Conservation (phyloP, 208 protist genomes). For the Trichomonas gallinae region DNA sequence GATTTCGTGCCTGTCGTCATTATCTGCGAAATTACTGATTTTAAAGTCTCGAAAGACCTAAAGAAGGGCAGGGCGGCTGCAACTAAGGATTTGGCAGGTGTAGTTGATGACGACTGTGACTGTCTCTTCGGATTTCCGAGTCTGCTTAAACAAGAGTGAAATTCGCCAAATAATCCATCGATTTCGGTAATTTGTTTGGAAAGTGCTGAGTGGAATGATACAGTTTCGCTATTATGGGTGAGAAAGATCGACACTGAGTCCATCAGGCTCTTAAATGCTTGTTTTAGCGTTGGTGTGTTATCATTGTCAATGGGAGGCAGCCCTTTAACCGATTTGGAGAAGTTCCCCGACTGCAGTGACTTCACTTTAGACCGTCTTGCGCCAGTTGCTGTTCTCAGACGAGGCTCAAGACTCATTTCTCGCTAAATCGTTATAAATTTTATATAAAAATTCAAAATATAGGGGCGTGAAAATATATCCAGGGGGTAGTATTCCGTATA, state of each 20-base stretch:
- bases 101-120: not conserved
- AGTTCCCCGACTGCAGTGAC: not conserved
- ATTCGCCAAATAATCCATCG: not conserved
- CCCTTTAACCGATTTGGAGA: not conserved
- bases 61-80: not conserved
- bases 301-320: not conserved
- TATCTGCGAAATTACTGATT: not conserved
- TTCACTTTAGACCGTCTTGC: not conserved
- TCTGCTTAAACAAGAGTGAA: not conserved
- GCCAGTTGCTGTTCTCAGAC: not conserved
- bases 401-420: not conserved
- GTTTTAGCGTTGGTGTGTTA: not conserved
- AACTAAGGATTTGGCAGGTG: not conserved
- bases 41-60: not conserved
- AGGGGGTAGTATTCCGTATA: too few species aligned
- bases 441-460: too few species aligned
- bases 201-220: not conserved
- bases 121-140: not conserved
- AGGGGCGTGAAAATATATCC: too few species aligned
- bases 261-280: not conserved
- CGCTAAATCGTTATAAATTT: too few species aligned
- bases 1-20: not conserved
- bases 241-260: not conserved
- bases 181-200: not conserved
- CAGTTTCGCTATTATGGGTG: not conserved